These are phyloP conservation scores for Talaromyces adpressus DNA, from an alignment of 495 filamentous ascomycete genomes.

Conservation along the genomic window DNA sequence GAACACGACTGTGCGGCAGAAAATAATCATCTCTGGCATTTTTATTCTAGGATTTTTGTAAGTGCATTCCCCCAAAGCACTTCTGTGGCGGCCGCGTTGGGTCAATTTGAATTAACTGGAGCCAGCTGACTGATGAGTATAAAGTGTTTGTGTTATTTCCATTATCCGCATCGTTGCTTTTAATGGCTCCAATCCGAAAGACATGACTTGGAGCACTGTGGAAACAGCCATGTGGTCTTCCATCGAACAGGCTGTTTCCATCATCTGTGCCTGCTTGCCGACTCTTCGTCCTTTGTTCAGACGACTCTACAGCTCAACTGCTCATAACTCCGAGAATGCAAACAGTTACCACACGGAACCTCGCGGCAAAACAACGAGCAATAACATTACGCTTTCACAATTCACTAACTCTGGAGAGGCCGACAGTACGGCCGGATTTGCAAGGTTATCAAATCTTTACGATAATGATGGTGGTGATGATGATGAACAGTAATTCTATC, in stretches of 20 bases:
- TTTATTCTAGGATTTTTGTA: constrained; percentile 29
- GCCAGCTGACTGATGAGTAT: background rate
- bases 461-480: background rate
- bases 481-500: too few relatives aligned
- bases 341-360: background rate
- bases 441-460: background rate
- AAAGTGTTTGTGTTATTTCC: constrained; percentile 23
- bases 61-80: constrained; percentile 4
- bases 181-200: constrained; percentile 12
- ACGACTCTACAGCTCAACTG: constrained; percentile 5
- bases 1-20: constrained; percentile 22
- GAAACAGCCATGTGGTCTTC: constrained; percentile 39
- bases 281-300: constrained; percentile 29
- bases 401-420: background rate
- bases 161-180: constrained; percentile 15
- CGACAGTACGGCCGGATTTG: background rate
- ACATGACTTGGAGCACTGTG: constrained; percentile 17
- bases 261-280: constrained; percentile 43
- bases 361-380: background rate
- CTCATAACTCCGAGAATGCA: background rate
- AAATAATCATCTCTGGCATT: constrained; percentile 24
- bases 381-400: background rate
- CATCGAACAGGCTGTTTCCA: constrained; percentile 43
- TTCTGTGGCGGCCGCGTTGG: background rate
- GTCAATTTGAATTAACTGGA: background rate